Evolutionary conservation across 768 basidiomycete species (phyloP).

Genomic region (Multifurca ochricompacta): DNA sequence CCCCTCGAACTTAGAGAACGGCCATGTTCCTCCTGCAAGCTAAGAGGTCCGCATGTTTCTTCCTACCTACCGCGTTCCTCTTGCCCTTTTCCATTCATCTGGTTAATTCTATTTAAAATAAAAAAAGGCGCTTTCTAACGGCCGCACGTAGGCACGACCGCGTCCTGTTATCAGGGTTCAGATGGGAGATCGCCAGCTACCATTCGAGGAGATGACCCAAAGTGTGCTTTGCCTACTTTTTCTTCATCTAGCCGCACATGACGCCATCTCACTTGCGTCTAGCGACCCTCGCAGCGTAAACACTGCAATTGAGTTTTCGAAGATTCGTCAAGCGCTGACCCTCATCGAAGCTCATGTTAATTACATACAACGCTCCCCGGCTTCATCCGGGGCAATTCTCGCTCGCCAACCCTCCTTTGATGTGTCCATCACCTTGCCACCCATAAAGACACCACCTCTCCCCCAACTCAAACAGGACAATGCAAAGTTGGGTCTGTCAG

Average conservation of each 20-base stretch:
- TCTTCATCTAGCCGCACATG: background rate
- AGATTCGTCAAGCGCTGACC: conserved; percentile 60
- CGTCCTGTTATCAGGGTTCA: conserved; percentile 71
- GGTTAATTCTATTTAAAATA: conserved; percentile 3
- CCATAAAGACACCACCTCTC: conserved; percentile 25
- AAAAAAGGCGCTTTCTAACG: conserved; percentile 1
- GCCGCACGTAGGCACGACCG: conserved; percentile 55
- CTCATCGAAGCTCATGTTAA: conserved; percentile 56
- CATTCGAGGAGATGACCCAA: conserved; percentile 47
- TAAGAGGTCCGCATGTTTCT: conserved; percentile 49
- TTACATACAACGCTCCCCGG: conserved; percentile 21
- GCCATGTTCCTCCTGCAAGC: conserved; percentile 82
- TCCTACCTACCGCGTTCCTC: background rate
- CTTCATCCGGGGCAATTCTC: conserved; percentile 22
- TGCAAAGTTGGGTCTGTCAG: conserved; percentile 28
- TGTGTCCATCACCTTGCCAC: conserved; percentile 22
- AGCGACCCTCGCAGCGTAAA: conserved; percentile 38
- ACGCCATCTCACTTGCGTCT: background rate
- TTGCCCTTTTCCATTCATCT: background rate
- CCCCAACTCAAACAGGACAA: conserved; percentile 3
- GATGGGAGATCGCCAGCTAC: conserved; percentile 41
- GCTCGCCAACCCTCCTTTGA: conserved; percentile 12
- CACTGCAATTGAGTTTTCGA: conserved; percentile 58
- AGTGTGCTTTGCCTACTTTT: conserved; percentile 30
- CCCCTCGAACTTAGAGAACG: conserved; percentile 48